phyloP scores from a whole-genome alignment of 2,329 filamentous ascomycete species.

The Colletotrichum gloeosporioides region DNA sequence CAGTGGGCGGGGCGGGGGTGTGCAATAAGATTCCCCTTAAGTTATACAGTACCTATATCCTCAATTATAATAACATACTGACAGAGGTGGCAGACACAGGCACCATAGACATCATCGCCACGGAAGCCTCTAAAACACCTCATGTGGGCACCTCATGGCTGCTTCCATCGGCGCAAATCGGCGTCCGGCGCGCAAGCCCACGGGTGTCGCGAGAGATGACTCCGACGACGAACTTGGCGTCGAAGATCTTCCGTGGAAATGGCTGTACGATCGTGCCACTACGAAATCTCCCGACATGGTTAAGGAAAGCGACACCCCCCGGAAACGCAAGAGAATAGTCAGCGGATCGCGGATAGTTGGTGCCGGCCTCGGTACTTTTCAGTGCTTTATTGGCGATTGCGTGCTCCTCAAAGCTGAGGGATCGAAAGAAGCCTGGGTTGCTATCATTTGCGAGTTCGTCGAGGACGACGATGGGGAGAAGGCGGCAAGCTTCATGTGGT shows the following conservation, averaged over 20 bases:
- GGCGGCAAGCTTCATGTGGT: constrained; percentile 93
- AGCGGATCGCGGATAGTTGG: constrained; percentile 65
- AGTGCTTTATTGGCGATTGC: constrained; percentile 81
- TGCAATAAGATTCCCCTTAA: neutral
- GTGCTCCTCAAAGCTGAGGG: constrained; percentile 90
- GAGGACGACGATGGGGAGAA: constrained; percentile 79
- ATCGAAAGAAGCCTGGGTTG: constrained; percentile 88
- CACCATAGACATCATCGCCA: neutral
- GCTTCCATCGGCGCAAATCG: neutral
- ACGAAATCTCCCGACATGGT: neutral
- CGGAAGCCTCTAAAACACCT: neutral
- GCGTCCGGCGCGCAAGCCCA: neutral
- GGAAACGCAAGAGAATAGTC: neutral
- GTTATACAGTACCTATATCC: neutral
- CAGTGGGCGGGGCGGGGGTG: no score
- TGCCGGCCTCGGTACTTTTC: constrained; percentile 81
- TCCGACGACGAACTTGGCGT: constrained; percentile 86
- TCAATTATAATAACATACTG: neutral
- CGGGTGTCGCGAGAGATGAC: constrained; percentile 75
- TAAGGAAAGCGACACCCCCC: neutral
- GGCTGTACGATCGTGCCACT: constrained; percentile 67
- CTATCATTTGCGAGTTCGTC: constrained; percentile 82
- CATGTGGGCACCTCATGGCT: neutral
- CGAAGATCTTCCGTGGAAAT: constrained; percentile 79
- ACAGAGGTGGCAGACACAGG: neutral